phyloP scores from a whole-genome alignment of 2,329 filamentous ascomycete genomes.

The Huntiella savannae region DNA sequence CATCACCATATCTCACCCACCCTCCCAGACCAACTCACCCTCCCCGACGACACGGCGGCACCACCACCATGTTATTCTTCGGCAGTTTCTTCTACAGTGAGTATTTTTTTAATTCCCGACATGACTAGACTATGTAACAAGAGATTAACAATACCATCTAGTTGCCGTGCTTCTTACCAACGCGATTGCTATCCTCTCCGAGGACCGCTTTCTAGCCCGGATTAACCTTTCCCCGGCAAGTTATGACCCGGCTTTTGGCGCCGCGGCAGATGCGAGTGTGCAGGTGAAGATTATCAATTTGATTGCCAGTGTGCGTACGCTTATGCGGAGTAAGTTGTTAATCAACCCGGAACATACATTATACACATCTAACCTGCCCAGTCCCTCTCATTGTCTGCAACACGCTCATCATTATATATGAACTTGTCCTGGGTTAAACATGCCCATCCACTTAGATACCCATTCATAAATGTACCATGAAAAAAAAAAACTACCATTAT shows the following conservation, averaged over 20 bases:
- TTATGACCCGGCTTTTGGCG: constrained; percentile 61
- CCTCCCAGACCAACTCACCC: neutral
- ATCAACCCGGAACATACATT: too few species aligned
- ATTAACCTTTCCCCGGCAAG: constrained; percentile 58
- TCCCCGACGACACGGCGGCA: neutral
- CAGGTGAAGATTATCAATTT: constrained; percentile 78
- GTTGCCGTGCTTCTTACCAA: constrained; percentile 80
- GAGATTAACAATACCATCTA: constrained; percentile 9
- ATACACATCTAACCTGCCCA: constrained; percentile 18
- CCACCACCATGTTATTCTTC: constrained; percentile 42
- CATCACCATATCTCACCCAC: neutral
- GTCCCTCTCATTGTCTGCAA: constrained; percentile 76
- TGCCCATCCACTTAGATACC: neutral
- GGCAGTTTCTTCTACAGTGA: constrained; percentile 49
- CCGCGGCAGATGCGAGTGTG: constrained; percentile 52
- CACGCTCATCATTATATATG: constrained; percentile 64
- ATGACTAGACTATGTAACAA: neutral
- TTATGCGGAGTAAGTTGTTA: constrained; percentile 59
- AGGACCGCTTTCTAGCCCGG: constrained; percentile 74
- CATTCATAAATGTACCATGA: too few species aligned
- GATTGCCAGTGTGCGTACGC: constrained; percentile 72
- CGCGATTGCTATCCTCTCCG: constrained; percentile 79
- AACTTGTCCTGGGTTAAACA: constrained; percentile 51
- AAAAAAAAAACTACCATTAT: too few species aligned
- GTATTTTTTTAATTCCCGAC: neutral